phyloP scores from a whole-genome alignment of 2,329 filamentous ascomycete species.

The Hymenotorrendiella dingleyae region DNA sequence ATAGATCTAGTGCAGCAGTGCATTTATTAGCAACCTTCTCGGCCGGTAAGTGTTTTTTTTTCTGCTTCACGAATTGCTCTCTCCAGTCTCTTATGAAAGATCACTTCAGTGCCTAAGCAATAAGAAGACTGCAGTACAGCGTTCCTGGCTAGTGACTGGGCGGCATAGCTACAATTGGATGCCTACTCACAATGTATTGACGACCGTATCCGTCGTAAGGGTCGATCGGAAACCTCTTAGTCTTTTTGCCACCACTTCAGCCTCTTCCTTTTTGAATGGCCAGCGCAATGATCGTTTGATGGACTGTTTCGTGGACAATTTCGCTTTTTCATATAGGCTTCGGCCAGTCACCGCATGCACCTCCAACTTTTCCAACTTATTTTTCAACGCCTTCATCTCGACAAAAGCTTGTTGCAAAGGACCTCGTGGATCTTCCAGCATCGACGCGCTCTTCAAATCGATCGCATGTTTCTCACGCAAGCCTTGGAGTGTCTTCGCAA shows the following conservation, averaged over 20 bases:
- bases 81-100: too few relatives aligned
- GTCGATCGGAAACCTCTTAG: too few relatives aligned
- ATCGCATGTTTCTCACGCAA: not conserved
- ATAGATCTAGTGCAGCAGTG: not conserved
- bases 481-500: not conserved
- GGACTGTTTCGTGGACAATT: too few relatives aligned
- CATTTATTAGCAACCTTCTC: not conserved
- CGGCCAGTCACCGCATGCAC: too few relatives aligned
- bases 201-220: too few relatives aligned
- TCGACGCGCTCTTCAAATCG: not conserved
- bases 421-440: not conserved
- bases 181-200: too few relatives aligned
- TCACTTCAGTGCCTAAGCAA: too few relatives aligned
- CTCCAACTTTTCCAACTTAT: slow-evolving; percentile 10
- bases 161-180: too few relatives aligned
- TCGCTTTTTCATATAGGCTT: slow-evolving; percentile 8
- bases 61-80: too few relatives aligned
- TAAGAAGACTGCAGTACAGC: too few relatives aligned
- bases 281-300: slow-evolving; percentile 1
- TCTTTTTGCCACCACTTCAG: not conserved
- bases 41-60: too few relatives aligned
- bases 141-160: too few relatives aligned
- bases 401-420: not conserved
- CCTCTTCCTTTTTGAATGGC: not conserved
- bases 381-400: slow-evolving; percentile 17